These are phyloP conservation scores for Scheffersomyces cryptocercus DNA, from an alignment of 1,139 yeast species.

Conservation along the genomic window DNA sequence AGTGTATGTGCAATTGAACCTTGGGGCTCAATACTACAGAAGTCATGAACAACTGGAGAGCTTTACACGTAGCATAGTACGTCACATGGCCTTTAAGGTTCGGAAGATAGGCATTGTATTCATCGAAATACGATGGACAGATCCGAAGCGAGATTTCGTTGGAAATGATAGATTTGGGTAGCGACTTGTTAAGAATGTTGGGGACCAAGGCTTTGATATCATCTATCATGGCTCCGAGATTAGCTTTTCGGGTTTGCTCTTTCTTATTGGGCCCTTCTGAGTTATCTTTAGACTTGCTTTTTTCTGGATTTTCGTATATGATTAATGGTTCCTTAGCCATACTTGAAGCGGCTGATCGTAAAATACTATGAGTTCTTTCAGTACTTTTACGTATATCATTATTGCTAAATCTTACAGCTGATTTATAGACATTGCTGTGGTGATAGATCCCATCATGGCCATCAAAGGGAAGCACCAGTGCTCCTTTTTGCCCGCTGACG, in stretches of 20 bases:
- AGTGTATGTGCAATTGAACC: constrained; percentile 52
- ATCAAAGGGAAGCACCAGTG: no score
- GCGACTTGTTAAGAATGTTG: constrained; percentile 45
- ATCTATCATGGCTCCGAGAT: constrained; percentile 61
- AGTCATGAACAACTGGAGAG: constrained; percentile 55
- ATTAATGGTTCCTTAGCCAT: no score
- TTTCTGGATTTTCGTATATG: no score
- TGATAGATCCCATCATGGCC: no score
- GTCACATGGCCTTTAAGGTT: constrained; percentile 59
- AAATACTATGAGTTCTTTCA: no score
- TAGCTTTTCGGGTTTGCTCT: constrained; percentile 43
- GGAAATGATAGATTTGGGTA: constrained; percentile 53
- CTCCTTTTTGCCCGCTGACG: no score
- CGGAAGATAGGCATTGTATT: constrained; percentile 56
- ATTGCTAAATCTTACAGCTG: no score
- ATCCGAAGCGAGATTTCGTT: constrained; percentile 57
- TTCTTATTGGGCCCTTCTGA: background rate
- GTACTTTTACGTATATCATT: no score
- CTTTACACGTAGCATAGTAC: constrained; percentile 54
- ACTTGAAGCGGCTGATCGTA: no score
- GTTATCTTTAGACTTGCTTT: no score
- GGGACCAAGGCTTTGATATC: constrained; percentile 58
- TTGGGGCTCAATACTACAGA: constrained; percentile 54
- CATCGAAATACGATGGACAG: constrained; percentile 58
- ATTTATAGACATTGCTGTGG: no score